Base-by-base conservation (phyloP, 805 yeast genomes). In the Candida sphagnicola region DNA sequence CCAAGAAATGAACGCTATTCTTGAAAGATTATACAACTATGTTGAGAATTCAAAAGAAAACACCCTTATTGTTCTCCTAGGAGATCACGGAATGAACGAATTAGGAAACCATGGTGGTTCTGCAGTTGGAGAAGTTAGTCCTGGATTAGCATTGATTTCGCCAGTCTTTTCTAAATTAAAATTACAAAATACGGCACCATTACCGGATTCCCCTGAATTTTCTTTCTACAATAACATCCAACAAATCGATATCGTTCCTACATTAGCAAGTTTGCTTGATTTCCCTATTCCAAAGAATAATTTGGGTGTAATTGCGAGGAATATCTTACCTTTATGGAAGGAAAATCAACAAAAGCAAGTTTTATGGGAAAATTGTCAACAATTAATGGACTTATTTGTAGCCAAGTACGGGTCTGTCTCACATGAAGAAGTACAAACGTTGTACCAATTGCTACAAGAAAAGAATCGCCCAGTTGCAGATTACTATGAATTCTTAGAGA, bases 91-190 rank as follows among this genome's bases (percentile, higher is more conserved):
- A 3, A 90, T 90, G 97, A 89, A 89, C 54, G 95, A 89, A 37
- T 77, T 84, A 3, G 97, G 97, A 1, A 91, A 90, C 51, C 98
- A 93, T 57, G 99, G 99, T 5, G 99, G 98, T 1, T 86, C 97
- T 0, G 85, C 96, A 1, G 3, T 72, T 0, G 95, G 96, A 2
- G 99, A 93, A 59, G 91, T 97, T 0, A 84, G 89, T 12, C 83
- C 99, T 1, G 97, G 84, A 0, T 51, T 93, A 52, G 63, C 80
- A 1, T 71, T 91, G 31, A 63, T 85, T 0, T 82, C 96, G 0
- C 77, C 82, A 6, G 73, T 74, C 48, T 74, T 89, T 39, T 46
- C 62, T 35, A 40, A 50, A 1, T 46, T 55, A 10, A 42, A 49
- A 4, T 17, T 38, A 38, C 37, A 37, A 55, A 50, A 39, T n/a